Base-by-base conservation (phyloP, 1,284 basidiomycete genomes). In the Athelia psychrophila region DNA sequence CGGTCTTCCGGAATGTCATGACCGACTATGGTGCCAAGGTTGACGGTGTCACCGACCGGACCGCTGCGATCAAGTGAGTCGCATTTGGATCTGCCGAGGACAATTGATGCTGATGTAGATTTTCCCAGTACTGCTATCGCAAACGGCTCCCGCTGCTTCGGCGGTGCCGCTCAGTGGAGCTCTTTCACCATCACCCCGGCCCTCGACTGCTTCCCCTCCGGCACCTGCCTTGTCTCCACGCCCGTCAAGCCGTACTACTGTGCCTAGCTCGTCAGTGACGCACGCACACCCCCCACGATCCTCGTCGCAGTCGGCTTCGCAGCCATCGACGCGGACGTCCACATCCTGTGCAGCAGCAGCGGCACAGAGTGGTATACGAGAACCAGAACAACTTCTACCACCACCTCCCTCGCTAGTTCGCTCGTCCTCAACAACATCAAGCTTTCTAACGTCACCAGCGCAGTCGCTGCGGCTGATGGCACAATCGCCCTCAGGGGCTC, bases 311-410 rank as follows among this genome's bases (percentile, higher is more conserved):
- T 78, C 47, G 87, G 84, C 8, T 77, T 85, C 33, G 86, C 85
- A 10, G 77, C 90, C 46, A 86, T 91, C 56, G 81, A 83, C 60
- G 79, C 77, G 23, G 77, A 85, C 54, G 81, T 82, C 8, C 81
- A 81, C 58, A 78, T 80, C 55, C 69, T 74, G 8, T 67, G 65
- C 24, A 76, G 71, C n/a, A n/a, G n/a, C 19, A 66, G 67, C 2
- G 67, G 76, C 51, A 72, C 76, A 0, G 78, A 46, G 24, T 46
- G 44, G 44, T 46, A 46, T 52, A 60, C 65, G 23, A n/a, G n/a
- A 81, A 82, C 58, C 81, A 84, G 60, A 83, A 86, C 66, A 88
- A 86, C 65, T 87, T 88, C 78, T 81, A 58, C 54, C 80, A 80
- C 36, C 80, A 67, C 67, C 10, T 56, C 60, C 15, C 66, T 79